Percentiles rank a stretch among this genome's conserved stretches.
phyloP scores from a whole-genome alignment of 371 early-diverging fungal species.

The Phascolomyces articulosus region DNA sequence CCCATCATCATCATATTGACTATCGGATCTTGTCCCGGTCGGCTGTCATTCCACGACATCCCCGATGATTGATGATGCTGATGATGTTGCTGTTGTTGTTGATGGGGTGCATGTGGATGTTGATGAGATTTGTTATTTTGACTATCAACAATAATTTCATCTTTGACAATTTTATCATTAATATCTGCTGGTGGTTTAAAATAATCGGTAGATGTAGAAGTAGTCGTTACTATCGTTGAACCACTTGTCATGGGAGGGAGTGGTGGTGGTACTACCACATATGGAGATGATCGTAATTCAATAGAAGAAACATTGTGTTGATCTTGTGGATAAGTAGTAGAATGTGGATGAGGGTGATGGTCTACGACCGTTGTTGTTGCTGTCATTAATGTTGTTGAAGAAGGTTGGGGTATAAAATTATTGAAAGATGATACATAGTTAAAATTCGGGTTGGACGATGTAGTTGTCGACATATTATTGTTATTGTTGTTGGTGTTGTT shows the following conservation, averaged over 20 bases:
- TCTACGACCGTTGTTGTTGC: neutral
- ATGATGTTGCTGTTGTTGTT: neutral
- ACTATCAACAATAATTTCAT: conserved; percentile 1
- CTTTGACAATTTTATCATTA: neutral
- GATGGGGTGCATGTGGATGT: neutral
- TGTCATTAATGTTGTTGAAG: neutral
- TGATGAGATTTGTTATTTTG: neutral
- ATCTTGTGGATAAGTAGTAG: neutral
- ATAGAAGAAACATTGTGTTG: neutral
- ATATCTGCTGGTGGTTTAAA: conserved; percentile 14
- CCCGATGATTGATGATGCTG: neutral
- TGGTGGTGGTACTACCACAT: too few species aligned
- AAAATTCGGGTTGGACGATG: neutral
- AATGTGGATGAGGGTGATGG: neutral
- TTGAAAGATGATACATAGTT: neutral
- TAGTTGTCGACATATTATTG: too few species aligned
- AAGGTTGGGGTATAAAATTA: neutral
- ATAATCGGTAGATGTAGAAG: conserved; percentile 5
- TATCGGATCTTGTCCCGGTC: conserved; percentile 6
- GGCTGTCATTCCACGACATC: neutral
- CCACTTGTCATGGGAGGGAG: neutral
- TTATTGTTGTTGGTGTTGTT: neutral
- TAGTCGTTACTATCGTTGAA: neutral
- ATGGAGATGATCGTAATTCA: neutral
- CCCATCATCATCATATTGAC: conserved; percentile 4